Base-by-base conservation (phyloP, 106 monocot species). In the Narthecium ossifragum region DNA sequence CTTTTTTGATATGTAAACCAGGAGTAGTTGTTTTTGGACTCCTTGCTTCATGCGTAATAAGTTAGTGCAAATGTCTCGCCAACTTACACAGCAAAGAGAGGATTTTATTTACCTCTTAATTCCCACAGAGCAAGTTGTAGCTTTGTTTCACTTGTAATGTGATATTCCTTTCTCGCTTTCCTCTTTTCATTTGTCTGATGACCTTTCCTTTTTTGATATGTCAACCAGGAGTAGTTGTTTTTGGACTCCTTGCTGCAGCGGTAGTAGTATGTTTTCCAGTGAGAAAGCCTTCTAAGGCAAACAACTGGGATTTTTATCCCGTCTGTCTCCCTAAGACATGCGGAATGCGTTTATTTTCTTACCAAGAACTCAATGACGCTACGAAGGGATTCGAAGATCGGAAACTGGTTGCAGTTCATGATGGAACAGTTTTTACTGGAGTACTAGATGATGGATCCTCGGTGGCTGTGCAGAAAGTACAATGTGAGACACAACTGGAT, bases 321-420 rank as follows among this genome's bases (percentile, higher is more conserved):
- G 39, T 69, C 9, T 84, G 74, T 48, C 62, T 86, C 13, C 81
- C 77, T 7, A 83, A 70, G 45, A 64, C 63, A 60, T 69, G 78
- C n/a, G 26, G 43, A 18, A 58, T 70, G 23, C 59, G 71, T 8
- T 53, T 63, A 20, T 93, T 88, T 61, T 82, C 85, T 8, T 93
- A 93, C 54, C 60, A 82, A 64, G 81, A 93, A 62, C 76, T 93
- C 34, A 74, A 79, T 15, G 76, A 93, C 51, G 93, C 93, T n/a
- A 85, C 81, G 27, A 79, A 74, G 17, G 71, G 78, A 46, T 88
- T 88, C 55, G 70, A 78, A 26, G 58, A 65, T 5, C 78, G 72
- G 24, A 77, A 84, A 56, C 41, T 78, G 3, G 21, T 75, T 26
- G 69, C 58, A 9, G 6, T 64, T 25, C 32, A 58, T 26, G 81